A percentile compares a stretch with the other conserved stretches of the same genome.
These are phyloP conservation scores for Hortaea werneckii DNA, from an alignment of 2,329 filamentous ascomycete genomes.

Conservation along the genomic window DNA sequence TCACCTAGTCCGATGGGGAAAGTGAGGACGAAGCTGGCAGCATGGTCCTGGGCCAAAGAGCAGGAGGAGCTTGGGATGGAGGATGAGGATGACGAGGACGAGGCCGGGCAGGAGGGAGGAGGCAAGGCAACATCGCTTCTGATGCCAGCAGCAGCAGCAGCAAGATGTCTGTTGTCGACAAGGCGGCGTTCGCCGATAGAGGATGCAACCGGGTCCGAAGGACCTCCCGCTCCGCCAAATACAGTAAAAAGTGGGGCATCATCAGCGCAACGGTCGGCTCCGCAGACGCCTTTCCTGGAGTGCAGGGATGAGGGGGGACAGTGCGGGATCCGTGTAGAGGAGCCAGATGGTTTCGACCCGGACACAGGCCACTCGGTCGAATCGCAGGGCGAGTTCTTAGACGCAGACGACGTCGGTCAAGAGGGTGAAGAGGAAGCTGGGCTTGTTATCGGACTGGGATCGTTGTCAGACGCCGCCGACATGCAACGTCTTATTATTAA, in stretches of 20 bases:
- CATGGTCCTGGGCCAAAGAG: slow-evolving; percentile 16
- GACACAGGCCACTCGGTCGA: no score
- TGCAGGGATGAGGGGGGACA: no score
- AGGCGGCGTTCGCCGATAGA: not conserved
- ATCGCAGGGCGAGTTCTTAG: no score
- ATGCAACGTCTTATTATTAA: no score
- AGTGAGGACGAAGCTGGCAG: slow-evolving; percentile 16
- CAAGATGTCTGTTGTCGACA: not conserved
- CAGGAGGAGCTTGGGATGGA: not conserved
- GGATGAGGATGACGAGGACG: slow-evolving; percentile 4
- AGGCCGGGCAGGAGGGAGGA: not conserved
- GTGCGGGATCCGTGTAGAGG: no score
- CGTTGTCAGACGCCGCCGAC: no score
- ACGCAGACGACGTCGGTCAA: no score
- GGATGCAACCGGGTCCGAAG: slow-evolving; percentile 5
- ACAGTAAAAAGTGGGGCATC: slow-evolving; percentile 12
- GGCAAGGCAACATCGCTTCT: not conserved
- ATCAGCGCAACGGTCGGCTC: slow-evolving; percentile 6
- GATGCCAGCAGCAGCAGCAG: not conserved
- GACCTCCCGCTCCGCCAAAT: slow-evolving; percentile 17
- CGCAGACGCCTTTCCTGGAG: slow-evolving; percentile 4
- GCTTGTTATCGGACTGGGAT: no score
- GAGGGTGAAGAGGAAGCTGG: no score
- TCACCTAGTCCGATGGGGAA: slow-evolving; percentile 10
- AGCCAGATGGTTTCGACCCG: no score